Base-by-base conservation (phyloP, 352 stramenopile species). In the Globisporangium takayamanum region DNA sequence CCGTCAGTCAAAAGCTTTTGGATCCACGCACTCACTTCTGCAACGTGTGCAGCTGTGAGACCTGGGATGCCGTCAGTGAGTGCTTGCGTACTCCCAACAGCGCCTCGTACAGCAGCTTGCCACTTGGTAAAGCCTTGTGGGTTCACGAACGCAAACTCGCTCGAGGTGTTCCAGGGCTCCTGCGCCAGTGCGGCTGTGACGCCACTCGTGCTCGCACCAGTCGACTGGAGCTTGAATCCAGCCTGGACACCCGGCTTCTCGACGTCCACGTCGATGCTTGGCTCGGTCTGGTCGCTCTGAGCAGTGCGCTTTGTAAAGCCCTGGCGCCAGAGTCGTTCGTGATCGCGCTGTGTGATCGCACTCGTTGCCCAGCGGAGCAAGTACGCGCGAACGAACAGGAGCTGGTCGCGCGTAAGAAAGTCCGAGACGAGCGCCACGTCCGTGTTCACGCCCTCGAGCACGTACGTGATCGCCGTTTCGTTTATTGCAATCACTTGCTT, bases 401-500 rank as follows among this genome's bases (percentile, higher is more conserved):
- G 48, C 53, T 92, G 82, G 0, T 49, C 65, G 1, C 69, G 67
- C 1, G 82, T 92, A 50, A 92, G 37, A 45, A 70, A 89, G 62
- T 92, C 74, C 5, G 37, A 63, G 1, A 53, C 36, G 1, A 61
- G 39, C 0, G 74, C 82, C 3, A 92, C 71, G 28, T 92, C 82
- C 37, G 80, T 76, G 54, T 89, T 89, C 2, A 92, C 77, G 0
- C 78, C 70, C 1, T 74, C 60, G 1, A 92, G 64, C 0, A 88
- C 62, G 42, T 77, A 80, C 0, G 25, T 30, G 33, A 92, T 88
- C 8, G 82, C 76, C 0, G 66, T 68, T 58, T 83, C 72, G 26
- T 92, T 75, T 50, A 89, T 69, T 4, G 73, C 72, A 44, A 92
- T 78, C 26, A 89, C 73, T 52, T 85, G 74, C 26, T 89, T 89